A percentile compares a stretch with the other conserved stretches of the same genome.
phyloP scores from a whole-genome alignment of 768 basidiomycete genomes.

The Roridomyces roridus region DNA sequence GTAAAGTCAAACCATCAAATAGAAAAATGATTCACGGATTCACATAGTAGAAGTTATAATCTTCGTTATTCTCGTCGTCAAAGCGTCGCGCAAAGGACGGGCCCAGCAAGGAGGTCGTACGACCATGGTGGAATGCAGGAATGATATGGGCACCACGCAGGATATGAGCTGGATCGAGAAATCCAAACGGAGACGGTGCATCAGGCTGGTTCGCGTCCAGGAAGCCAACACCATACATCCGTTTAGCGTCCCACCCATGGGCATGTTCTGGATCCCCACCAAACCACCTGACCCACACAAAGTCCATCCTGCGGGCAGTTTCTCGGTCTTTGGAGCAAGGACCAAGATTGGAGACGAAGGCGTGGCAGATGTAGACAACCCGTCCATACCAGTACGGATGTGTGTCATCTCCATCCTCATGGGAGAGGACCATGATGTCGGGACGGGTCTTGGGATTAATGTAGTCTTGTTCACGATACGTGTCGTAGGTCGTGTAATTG shows the following conservation, averaged over 20 bases:
- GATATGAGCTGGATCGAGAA: conserved; percentile 39
- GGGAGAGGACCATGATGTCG: conserved; percentile 40
- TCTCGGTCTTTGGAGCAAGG: neutral
- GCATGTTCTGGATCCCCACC: conserved; percentile 13
- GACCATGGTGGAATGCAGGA: conserved; percentile 36
- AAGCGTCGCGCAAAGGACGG: conserved; percentile 20
- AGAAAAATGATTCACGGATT: conserved; percentile 35
- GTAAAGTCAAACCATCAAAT: neutral
- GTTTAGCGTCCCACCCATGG: conserved; percentile 15
- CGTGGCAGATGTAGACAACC: conserved; percentile 38
- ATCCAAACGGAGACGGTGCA: conserved; percentile 42
- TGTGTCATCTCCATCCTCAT: conserved; percentile 21
- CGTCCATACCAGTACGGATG: conserved; percentile 40
- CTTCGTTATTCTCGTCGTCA: conserved; percentile 27
- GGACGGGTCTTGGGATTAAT: conserved; percentile 41
- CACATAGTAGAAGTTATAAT: conserved; percentile 41
- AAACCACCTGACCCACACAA: conserved; percentile 36
- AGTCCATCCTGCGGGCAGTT: conserved; percentile 24
- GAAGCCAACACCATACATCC: conserved; percentile 31
- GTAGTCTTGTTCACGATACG: conserved; percentile 20
- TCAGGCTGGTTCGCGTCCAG: conserved; percentile 25
- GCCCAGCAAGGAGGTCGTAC: conserved; percentile 26
- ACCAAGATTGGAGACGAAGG: conserved; percentile 24
- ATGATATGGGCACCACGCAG: conserved; percentile 41
- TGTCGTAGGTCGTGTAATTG: conserved; percentile 46